These are phyloP conservation scores for Aspergillus fischeri DNA, from an alignment of 2,329 filamentous ascomycete genomes.

Conservation along the genomic window DNA sequence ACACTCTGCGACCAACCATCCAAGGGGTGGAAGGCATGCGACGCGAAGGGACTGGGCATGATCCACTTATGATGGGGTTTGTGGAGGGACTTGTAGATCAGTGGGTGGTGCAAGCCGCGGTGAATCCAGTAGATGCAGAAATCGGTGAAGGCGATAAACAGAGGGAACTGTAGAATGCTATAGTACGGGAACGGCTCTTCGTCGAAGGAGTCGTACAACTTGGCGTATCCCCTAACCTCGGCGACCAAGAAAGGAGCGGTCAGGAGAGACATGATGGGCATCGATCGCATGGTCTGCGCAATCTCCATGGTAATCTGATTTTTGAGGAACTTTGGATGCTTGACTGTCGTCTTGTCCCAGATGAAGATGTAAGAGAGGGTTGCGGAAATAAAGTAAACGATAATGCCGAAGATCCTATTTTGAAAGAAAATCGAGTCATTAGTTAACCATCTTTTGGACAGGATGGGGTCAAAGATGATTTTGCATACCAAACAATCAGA, in stretches of 20 bases:
- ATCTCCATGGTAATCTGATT: slow-evolving; percentile 89
- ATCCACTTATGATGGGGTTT: slow-evolving; percentile 99
- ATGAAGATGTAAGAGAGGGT: slow-evolving; percentile 80
- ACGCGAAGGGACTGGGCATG: slow-evolving; percentile 91
- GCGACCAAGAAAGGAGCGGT: slow-evolving; percentile 76
- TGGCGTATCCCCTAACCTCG: slow-evolving; percentile 79
- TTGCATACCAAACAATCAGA: slow-evolving; percentile 74
- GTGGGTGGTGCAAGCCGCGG: slow-evolving; percentile 74
- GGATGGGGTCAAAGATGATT: slow-evolving; percentile 2
- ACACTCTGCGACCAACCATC: slow-evolving; percentile 86
- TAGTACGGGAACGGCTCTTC: slow-evolving; percentile 76
- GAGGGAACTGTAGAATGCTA: slow-evolving; percentile 75
- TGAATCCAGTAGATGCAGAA: slow-evolving; percentile 90
- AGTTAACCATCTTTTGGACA: not conserved
- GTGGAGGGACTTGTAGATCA: slow-evolving; percentile 81
- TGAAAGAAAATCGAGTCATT: not conserved
- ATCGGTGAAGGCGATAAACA: slow-evolving; percentile 87
- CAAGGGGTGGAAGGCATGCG: slow-evolving; percentile 89
- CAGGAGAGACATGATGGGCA: slow-evolving; percentile 78
- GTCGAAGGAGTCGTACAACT: slow-evolving; percentile 75
- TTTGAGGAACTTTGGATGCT: slow-evolving; percentile 92
- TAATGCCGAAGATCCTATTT: slow-evolving; percentile 73
- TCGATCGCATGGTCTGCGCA: slow-evolving; percentile 66
- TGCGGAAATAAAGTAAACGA: slow-evolving; percentile 82
- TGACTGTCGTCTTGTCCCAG: slow-evolving; percentile 84